phyloP scores from a whole-genome alignment of 1,284 basidiomycete species.

The Peniophora sp. region DNA sequence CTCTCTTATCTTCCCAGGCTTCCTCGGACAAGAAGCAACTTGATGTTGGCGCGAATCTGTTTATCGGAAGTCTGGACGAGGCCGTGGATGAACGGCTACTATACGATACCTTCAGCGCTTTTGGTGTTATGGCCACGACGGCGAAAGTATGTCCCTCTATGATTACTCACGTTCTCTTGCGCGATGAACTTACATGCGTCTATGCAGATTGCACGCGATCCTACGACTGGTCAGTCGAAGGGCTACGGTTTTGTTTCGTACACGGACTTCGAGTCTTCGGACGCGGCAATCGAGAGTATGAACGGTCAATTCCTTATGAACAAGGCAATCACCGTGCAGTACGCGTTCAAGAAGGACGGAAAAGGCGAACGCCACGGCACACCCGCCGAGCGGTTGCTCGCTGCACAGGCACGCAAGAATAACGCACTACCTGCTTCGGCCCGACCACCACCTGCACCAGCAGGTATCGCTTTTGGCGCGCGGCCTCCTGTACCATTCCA shows the following conservation, averaged over 20 bases:
- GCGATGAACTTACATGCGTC: neutral
- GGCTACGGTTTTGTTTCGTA: conserved; percentile 96
- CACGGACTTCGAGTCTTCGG: conserved; percentile 95
- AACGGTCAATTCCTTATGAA: conserved; percentile 97
- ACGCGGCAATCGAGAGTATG: conserved; percentile 95
- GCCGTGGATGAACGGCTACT: conserved; percentile 89
- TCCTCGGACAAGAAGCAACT: conserved; percentile 97
- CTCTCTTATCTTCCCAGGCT: conserved; percentile 38
- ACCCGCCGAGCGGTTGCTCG: conserved; percentile 88
- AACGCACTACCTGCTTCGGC: conserved; percentile 74
- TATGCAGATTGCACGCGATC: conserved; percentile 82
- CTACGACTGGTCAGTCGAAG: conserved; percentile 79
- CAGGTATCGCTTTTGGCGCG: conserved; percentile 49
- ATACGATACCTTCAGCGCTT: conserved; percentile 93
- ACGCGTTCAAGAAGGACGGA: conserved; percentile 98
- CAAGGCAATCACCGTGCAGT: conserved; percentile 93
- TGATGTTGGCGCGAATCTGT: conserved; percentile 96
- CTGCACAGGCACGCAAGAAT: conserved; percentile 92
- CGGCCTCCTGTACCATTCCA: conserved; percentile 56
- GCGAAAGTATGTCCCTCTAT: conserved; percentile 67
- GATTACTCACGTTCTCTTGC: conserved; percentile 1
- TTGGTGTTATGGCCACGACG: conserved; percentile 89
- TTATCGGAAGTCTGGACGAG: conserved; percentile 92
- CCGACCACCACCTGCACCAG: conserved; percentile 58
- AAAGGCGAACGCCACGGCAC: conserved; percentile 98